Conservation (phyloP, 164 flowering plant species). For the Chimonanthus praecox region DNA sequence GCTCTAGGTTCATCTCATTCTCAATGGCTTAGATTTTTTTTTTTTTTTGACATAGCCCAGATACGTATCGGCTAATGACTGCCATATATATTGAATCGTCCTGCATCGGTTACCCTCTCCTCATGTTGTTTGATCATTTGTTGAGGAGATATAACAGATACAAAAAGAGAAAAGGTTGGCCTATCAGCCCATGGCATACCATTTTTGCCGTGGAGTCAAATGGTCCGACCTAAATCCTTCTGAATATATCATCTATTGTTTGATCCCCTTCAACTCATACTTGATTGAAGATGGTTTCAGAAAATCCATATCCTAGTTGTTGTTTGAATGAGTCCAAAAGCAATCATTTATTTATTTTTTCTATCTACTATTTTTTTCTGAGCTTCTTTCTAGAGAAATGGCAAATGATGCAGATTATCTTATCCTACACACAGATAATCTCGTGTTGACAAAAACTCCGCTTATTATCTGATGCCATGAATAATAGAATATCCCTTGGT, state of each 20-base stretch:
- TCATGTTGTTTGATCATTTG: constrained; percentile 5
- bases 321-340: background rate
- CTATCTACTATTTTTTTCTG: background rate
- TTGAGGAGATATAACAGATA: constrained; percentile 48
- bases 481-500: too few species aligned
- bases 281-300: too few species aligned
- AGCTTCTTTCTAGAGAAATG: background rate
- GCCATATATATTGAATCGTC: background rate
- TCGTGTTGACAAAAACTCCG: constrained; percentile 40
- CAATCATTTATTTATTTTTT: background rate
- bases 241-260: background rate
- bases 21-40: too few species aligned
- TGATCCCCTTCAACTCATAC: too few species aligned
- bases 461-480: constrained; percentile 56
- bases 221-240: constrained; percentile 34
- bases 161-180: constrained; percentile 45
- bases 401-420: constrained; percentile 23
- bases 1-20: too few species aligned
- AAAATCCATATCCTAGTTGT: background rate
- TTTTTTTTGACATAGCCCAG: too few species aligned
- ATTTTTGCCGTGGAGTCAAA: constrained; percentile 56
- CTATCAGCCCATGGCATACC: constrained; percentile 59
- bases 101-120: constrained; percentile 60
- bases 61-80: too few species aligned
- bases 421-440: constrained; percentile 57